Evolutionary conservation across 2,329 filamentous ascomycete genomes (phyloP).

Genomic region (Annulohypoxylon truncatum): DNA sequence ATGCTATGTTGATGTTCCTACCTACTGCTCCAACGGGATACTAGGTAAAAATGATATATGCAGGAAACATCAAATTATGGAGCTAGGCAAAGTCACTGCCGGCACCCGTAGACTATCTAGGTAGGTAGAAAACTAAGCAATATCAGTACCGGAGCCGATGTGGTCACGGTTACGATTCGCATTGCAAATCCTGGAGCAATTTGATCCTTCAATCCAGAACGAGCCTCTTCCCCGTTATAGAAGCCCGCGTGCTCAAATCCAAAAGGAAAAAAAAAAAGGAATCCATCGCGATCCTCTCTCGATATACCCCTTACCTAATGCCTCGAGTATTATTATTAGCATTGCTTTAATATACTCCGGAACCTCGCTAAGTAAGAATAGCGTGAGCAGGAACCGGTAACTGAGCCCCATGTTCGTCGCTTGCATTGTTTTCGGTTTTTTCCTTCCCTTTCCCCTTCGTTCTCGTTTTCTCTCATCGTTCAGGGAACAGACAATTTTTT

Average conservation of each 20-base stretch:
- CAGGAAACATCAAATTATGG: conserved; percentile 9
- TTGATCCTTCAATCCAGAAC: conserved; percentile 34
- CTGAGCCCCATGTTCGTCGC: background rate
- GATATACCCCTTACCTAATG: background rate
- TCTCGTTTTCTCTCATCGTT: no score
- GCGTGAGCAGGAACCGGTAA: background rate
- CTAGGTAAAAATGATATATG: background rate
- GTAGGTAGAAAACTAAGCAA: conserved; percentile 17
- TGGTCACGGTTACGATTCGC: conserved; percentile 17
- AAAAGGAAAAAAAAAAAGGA: no score
- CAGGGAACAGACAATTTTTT: background rate
- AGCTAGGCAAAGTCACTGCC: conserved; percentile 26
- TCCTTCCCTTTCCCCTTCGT: no score
- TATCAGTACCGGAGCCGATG: conserved; percentile 18
- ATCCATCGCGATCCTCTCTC: conserved; percentile 27
- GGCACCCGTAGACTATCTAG: conserved; percentile 18
- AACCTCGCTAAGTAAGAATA: background rate
- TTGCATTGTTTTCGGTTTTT: background rate
- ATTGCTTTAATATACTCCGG: conserved; percentile 5
- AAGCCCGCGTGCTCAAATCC: conserved; percentile 15
- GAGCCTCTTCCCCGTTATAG: conserved; percentile 11
- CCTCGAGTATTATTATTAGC: conserved; percentile 25
- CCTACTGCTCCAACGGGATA: conserved; percentile 13
- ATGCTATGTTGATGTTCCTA: conserved; percentile 15
- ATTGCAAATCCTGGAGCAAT: conserved; percentile 25